phyloP scores from a whole-genome alignment of 169 alveolate species.

The Cyclospora cayetanensis region DNA sequence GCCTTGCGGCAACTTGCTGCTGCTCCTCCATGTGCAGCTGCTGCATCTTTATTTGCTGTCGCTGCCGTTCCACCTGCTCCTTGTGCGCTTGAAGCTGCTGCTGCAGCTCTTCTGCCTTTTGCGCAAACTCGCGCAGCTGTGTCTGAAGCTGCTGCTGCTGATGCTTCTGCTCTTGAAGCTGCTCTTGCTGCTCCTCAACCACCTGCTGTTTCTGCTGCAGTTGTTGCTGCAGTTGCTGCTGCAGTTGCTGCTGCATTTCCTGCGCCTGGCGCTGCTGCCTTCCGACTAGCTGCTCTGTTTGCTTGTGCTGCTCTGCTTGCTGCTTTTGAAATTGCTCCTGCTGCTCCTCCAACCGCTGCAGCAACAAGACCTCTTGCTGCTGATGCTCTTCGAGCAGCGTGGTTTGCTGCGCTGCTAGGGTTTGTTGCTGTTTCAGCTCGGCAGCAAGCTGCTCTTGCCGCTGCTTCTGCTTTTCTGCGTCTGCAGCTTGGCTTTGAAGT shows the following conservation, averaged over 20 bases:
- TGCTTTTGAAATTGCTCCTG: constrained; percentile 9
- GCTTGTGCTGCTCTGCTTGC: constrained; percentile 33
- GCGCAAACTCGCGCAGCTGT: background rate
- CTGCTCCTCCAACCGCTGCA: constrained; percentile 50
- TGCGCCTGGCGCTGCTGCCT: constrained; percentile 39
- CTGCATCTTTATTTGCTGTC: constrained; percentile 27
- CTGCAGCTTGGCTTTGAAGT: constrained; percentile 3
- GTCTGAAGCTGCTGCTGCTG: constrained; percentile 22
- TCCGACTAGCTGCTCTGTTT: background rate
- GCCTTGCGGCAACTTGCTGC: background rate
- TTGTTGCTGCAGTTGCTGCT: constrained; percentile 50
- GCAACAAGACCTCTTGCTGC: constrained; percentile 39
- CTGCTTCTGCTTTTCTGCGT: constrained; percentile 11
- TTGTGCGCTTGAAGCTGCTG: constrained; percentile 1
- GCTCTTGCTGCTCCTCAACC: constrained; percentile 48
- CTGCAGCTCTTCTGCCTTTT: constrained; percentile 13
- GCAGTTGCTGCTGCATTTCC: constrained; percentile 36
- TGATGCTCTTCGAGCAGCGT: background rate
- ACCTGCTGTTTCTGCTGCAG: background rate
- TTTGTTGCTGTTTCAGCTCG: constrained; percentile 26
- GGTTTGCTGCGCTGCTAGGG: constrained; percentile 32
- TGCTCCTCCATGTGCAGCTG: constrained; percentile 30
- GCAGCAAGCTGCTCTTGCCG: constrained; percentile 34
- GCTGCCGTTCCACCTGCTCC: constrained; percentile 15
- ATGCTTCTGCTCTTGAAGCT: constrained; percentile 20